These are phyloP conservation scores for Pelargonium citronellum DNA, from an alignment of 441 rosid genomes.

Conservation along the genomic window DNA sequence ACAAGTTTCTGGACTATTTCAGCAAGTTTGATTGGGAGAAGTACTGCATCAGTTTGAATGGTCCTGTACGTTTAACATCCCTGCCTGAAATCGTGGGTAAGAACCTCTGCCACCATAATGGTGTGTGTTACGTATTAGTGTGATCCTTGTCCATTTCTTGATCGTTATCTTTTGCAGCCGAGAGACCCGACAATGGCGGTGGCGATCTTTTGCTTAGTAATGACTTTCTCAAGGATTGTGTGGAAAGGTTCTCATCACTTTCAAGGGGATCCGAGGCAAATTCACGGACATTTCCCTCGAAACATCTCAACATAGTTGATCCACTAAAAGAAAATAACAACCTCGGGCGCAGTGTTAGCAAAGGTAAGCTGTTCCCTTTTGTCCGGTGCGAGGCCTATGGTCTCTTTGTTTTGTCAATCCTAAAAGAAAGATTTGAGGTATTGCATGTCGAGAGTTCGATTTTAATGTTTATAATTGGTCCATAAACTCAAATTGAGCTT, in stretches of 20 bases:
- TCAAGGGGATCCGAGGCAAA: constrained; percentile 53
- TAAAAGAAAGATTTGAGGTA: not conserved
- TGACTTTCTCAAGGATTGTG: constrained; percentile 59
- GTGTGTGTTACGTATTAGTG: constrained; percentile 7
- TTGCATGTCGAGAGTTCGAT: too few species aligned
- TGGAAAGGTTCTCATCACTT: constrained; percentile 54
- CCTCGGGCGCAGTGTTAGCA: constrained; percentile 93
- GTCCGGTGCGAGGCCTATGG: constrained; percentile 1
- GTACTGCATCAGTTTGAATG: constrained; percentile 74
- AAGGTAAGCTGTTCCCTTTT: constrained; percentile 38
- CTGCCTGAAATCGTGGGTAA: constrained; percentile 70
- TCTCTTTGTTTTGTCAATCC: constrained; percentile 6
- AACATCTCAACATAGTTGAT: constrained; percentile 80
- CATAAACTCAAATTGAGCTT: not conserved
- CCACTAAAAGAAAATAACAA: constrained; percentile 81
- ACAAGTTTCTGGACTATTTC: constrained; percentile 73
- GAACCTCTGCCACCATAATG: constrained; percentile 3
- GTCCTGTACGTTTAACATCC: constrained; percentile 59
- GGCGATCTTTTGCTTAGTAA: constrained; percentile 50
- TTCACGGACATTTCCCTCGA: constrained; percentile 51
- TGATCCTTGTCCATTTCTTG: constrained; percentile 10
- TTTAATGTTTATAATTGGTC: too few species aligned
- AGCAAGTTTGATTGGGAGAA: constrained; percentile 97
- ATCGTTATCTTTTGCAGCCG: constrained; percentile 41
- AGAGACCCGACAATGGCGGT: constrained; percentile 53